Evolutionary conservation across 2,329 filamentous ascomycete species (phyloP).

Genomic region (Colletotrichum magnum): DNA sequence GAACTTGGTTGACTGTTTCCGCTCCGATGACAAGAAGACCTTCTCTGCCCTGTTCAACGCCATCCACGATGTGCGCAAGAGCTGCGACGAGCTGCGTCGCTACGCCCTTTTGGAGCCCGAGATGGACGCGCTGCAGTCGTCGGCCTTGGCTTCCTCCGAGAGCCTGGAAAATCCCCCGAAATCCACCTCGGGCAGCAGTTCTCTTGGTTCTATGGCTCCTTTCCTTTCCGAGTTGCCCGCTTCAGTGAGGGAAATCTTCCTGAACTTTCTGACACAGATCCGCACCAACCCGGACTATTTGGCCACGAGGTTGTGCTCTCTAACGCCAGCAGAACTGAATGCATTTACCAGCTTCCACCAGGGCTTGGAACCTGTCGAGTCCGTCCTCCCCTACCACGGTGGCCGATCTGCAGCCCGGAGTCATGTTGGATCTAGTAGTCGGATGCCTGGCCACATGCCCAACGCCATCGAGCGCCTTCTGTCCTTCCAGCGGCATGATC

Average conservation of each 20-base stretch:
- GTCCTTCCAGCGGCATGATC: conserved; percentile 90
- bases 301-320: conserved; percentile 82
- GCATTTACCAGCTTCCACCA: conserved; percentile 84
- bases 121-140: conserved; percentile 73
- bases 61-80: conserved; percentile 83
- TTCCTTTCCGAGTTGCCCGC: conserved; percentile 82
- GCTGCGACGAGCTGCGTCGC: conserved; percentile 79
- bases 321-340: conserved; percentile 83
- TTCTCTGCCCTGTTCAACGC: conserved; percentile 84
- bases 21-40: conserved; percentile 82
- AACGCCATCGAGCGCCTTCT: conserved; percentile 85
- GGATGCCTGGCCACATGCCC: conserved; percentile 56
- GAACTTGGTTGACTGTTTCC: conserved; percentile 83
- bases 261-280: conserved; percentile 85
- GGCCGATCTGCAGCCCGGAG: conserved; percentile 61
- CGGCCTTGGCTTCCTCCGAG: conserved; percentile 57
- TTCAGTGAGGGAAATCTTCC: conserved; percentile 80
- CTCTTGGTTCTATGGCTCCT: conserved; percentile 62
- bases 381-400: conserved; percentile 80
- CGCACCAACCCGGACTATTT: conserved; percentile 91
- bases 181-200: conserved; percentile 49
- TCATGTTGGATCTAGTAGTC: conserved; percentile 53
- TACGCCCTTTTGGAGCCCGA: conserved; percentile 82
- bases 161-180: conserved; percentile 33
- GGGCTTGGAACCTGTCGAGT: conserved; percentile 84